These are phyloP conservation scores for Leccinum subgranulosum DNA, from an alignment of 768 basidiomycete species.

Conservation along the genomic window DNA sequence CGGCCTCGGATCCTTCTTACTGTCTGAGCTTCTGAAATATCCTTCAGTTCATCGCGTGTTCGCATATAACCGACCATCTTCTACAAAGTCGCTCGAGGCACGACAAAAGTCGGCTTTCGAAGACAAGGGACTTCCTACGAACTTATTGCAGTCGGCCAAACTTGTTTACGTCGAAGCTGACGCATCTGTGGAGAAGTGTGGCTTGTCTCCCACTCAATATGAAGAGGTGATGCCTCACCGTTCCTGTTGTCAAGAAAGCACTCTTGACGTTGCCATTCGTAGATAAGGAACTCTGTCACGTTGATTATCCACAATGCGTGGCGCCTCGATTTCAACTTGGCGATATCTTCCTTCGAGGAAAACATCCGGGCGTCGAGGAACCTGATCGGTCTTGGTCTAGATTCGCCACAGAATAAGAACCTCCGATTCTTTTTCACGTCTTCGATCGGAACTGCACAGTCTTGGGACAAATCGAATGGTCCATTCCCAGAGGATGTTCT, in stretches of 20 bases:
- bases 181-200: slow-evolving; percentile 25
- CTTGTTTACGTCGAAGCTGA: slow-evolving; percentile 36
- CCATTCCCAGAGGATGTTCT: slow-evolving; percentile 36
- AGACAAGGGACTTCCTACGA: slow-evolving; percentile 29
- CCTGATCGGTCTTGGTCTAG: slow-evolving; percentile 30
- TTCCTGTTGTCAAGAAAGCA: neutral
- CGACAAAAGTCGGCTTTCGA: slow-evolving; percentile 29
- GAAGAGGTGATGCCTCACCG: slow-evolving; percentile 9
- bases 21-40: slow-evolving; percentile 26
- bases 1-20: slow-evolving; percentile 36
- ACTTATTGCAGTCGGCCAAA: slow-evolving; percentile 28
- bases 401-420: slow-evolving; percentile 22
- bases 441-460: slow-evolving; percentile 35
- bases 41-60: slow-evolving; percentile 27
- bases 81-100: slow-evolving; percentile 9
- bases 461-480: slow-evolving; percentile 27
- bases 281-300: slow-evolving; percentile 35
- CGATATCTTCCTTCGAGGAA: slow-evolving; percentile 41
- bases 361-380: slow-evolving; percentile 39
- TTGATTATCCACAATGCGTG: slow-evolving; percentile 43
- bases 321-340: slow-evolving; percentile 42
- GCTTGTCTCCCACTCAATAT: slow-evolving; percentile 23
- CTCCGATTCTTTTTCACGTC: slow-evolving; percentile 41
- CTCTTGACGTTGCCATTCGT: neutral
- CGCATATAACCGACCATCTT: slow-evolving; percentile 32